A percentile compares a stretch with the other conserved stretches of the same genome.
Conservation (phyloP, 108 stramenopile species). For the Cyclotella kingstonii region DNA sequence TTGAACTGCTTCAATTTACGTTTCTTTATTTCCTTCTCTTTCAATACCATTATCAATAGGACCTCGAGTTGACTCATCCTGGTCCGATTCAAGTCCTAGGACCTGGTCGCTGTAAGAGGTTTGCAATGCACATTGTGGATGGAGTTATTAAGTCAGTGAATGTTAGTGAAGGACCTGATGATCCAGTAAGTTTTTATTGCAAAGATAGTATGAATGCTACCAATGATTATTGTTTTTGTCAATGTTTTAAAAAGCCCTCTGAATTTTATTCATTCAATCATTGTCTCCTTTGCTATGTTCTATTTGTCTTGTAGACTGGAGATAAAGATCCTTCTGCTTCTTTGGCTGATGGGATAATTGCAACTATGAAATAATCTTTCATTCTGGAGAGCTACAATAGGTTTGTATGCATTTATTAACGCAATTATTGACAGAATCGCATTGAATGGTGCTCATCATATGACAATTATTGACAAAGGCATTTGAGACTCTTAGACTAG, state of each 20-base stretch:
- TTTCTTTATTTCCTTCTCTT: background rate
- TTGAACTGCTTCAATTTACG: background rate
- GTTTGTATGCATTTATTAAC: too few species aligned
- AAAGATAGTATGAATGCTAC: too few species aligned
- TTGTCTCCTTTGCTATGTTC: background rate
- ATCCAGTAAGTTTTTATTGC: constrained; percentile 76
- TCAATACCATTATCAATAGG: constrained; percentile 12
- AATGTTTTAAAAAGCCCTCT: background rate
- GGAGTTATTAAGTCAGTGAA: constrained; percentile 53
- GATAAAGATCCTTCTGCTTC: constrained; percentile 33
- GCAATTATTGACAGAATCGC: too few species aligned
- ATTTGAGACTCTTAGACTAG: too few species aligned
- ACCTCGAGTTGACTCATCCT: constrained; percentile 61
- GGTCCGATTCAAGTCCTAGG: constrained; percentile 57
- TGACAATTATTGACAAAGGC: too few species aligned
- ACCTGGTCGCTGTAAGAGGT: constrained; percentile 69
- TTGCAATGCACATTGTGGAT: constrained; percentile 62
- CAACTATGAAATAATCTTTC: constrained; percentile 27
- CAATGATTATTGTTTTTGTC: constrained; percentile 5
- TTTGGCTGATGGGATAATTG: constrained; percentile 37
- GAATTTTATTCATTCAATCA: background rate
- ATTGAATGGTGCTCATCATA: too few species aligned
- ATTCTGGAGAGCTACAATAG: too few species aligned
- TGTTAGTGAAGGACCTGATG: constrained; percentile 60
- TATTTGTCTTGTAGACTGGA: constrained; percentile 5